These are phyloP conservation scores for Thielaviopsis euricoi DNA, from an alignment of 2,329 filamentous ascomycete genomes.

Conservation along the genomic window DNA sequence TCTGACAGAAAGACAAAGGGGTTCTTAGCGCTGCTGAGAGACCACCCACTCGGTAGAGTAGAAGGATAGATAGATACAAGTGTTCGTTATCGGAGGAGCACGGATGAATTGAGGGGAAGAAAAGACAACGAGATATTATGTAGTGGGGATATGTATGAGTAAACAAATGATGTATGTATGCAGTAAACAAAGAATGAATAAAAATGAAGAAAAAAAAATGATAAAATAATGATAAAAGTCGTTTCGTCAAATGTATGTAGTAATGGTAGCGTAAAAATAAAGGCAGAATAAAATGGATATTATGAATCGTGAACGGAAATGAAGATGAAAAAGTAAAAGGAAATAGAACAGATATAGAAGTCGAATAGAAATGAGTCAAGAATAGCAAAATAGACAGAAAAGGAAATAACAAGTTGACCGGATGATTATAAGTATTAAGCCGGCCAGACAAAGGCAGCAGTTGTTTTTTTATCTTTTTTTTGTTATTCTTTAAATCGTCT, in stretches of 20 bases:
- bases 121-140: background rate
- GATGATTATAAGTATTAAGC: background rate
- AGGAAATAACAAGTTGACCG: background rate
- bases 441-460: background rate
- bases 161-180: background rate
- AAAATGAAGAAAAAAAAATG: too few species aligned
- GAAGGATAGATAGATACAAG: background rate
- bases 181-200: background rate
- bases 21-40: background rate
- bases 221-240: background rate
- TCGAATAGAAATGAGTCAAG: constrained; percentile 5
- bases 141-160: background rate
- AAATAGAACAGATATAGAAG: constrained; percentile 1
- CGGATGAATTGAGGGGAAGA: background rate
- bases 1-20: background rate
- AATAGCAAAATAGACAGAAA: background rate
- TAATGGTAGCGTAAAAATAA: background rate
- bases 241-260: background rate
- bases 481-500: background rate
- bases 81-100: background rate
- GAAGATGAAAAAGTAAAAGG: background rate
- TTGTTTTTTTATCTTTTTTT: background rate
- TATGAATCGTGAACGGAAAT: background rate
- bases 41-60: background rate
- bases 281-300: background rate